Conservation (phyloP, 495 filamentous ascomycete genomes). For the Aspergillus conjunctus region DNA sequence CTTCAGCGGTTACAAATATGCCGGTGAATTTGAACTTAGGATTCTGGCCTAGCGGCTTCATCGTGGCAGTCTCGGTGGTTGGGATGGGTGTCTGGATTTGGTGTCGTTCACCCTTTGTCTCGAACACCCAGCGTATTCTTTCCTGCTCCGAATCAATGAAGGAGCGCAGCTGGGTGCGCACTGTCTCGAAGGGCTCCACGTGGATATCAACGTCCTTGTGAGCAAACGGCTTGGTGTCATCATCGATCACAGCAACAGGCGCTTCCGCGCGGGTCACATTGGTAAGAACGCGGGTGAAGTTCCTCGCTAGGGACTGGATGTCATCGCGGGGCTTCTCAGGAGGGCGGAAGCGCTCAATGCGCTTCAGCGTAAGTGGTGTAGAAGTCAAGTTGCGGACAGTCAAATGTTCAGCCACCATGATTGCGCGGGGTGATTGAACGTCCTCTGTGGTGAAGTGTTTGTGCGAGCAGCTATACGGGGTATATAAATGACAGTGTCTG, state of each 20-base stretch:
- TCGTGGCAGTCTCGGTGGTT: constrained; percentile 55
- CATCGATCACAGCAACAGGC: constrained; percentile 45
- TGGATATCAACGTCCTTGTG: constrained; percentile 56
- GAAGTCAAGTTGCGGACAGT: constrained; percentile 88
- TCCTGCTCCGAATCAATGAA: constrained; percentile 52
- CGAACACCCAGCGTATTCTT: constrained; percentile 63
- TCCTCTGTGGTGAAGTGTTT: neutral
- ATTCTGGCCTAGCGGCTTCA: constrained; percentile 56
- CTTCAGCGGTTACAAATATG: constrained; percentile 65
- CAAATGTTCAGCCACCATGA: constrained; percentile 53
- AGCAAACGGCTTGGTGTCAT: constrained; percentile 57
- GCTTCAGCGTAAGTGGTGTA: constrained; percentile 69
- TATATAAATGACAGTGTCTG: neutral
- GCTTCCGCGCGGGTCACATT: constrained; percentile 44
- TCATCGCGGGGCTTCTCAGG: constrained; percentile 51
- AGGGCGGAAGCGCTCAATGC: constrained; percentile 70
- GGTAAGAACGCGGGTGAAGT: constrained; percentile 54
- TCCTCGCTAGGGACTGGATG: constrained; percentile 44
- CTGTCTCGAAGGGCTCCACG: constrained; percentile 60
- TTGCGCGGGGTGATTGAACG: constrained; percentile 8
- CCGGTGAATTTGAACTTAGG: constrained; percentile 67
- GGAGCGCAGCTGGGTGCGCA: constrained; percentile 55
- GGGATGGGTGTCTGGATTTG: constrained; percentile 62
- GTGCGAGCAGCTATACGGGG: neutral
- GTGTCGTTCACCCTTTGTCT: constrained; percentile 60